Evolutionary conservation across 1,284 basidiomycete genomes (phyloP).

Genomic region (Fomitopsis palustris): DNA sequence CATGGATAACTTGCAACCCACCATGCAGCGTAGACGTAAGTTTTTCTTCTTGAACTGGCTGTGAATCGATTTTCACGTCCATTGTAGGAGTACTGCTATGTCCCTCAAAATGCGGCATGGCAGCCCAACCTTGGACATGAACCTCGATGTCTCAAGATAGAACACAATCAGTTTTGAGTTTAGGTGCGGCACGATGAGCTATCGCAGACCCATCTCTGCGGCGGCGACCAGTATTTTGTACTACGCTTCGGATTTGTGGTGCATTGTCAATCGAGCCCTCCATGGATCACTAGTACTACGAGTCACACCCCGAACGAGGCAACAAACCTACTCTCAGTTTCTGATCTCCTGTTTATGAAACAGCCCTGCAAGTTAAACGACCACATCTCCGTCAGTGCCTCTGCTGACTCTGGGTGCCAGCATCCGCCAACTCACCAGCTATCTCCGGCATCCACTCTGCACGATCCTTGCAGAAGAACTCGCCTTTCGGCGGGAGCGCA

Average conservation of each 20-base stretch:
- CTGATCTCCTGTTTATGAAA: slow-evolving; percentile 1
- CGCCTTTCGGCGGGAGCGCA: slow-evolving; percentile 24
- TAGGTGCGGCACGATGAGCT: too few species aligned
- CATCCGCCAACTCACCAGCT: slow-evolving; percentile 7
- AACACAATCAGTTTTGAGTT: too few species aligned
- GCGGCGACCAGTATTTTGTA: too few species aligned
- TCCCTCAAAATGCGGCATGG: background rate
- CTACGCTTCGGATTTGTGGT: too few species aligned
- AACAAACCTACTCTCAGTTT: too few species aligned
- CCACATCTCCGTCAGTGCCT: background rate
- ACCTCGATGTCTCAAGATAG: background rate
- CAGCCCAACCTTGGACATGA: background rate
- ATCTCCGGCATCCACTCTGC: slow-evolving; percentile 23
- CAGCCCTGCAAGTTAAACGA: background rate
- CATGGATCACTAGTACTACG: too few species aligned
- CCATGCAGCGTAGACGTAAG: background rate
- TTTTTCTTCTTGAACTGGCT: background rate
- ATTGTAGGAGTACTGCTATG: background rate
- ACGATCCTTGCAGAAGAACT: slow-evolving; percentile 26
- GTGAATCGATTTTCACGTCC: background rate
- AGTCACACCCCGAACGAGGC: too few species aligned
- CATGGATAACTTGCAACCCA: background rate
- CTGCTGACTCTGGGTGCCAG: background rate
- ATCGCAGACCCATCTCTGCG: too few species aligned
- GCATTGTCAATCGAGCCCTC: too few species aligned